Evolutionary conservation across 2,329 filamentous ascomycete species (phyloP), one percentile per base, ranked within the genome.

Genomic region (Aspergillus terreus): DNA sequence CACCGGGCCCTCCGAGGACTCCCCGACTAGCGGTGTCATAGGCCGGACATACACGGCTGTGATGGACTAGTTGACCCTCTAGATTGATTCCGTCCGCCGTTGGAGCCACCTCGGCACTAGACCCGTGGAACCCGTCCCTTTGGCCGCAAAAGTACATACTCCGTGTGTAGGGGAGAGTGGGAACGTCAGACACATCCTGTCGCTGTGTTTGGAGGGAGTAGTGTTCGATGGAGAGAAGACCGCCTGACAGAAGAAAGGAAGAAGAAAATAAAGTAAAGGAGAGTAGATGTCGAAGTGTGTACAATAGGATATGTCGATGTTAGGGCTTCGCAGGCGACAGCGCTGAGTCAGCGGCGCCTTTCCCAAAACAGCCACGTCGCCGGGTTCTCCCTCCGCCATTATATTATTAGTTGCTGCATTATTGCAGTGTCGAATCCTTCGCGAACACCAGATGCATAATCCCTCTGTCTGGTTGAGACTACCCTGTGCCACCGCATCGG

Each of bases 51-150:
- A 12, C 11, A n/a, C 6, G 30, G 32, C 44, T 38, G 44, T 46
- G 32, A 45, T 27, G 12, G 10, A 6, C 12, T 44, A 33, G 43
- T 45, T 27, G 25, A 27, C 38, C 21, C 44, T 46, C 15, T 46
- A 32, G 32, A 38, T 33, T 32, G 6, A 25, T 38, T 38, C 32
- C 32, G 23, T 17, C 30, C 9, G 17, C 42, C 47, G 40, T 42
- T 42, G 27, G 36, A 23, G 30, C 21, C 47, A 30, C 33, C 25
- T 49, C 47, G 47, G 41, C 19, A 44, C 17, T 49, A 42, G 19
- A 17, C 40, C 19, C 5, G 17, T 19, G 40, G 17, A 21, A 11
- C 11, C 40, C 6, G 19, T 12, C 35, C 35, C 35, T 38, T n/a
- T 38, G 15, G 1, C 15, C 35, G 23, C 23, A 23, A 23, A 23